These are phyloP conservation scores for Colletotrichum tabaci DNA, from an alignment of 2,329 filamentous ascomycete species.

Conservation along the genomic window DNA sequence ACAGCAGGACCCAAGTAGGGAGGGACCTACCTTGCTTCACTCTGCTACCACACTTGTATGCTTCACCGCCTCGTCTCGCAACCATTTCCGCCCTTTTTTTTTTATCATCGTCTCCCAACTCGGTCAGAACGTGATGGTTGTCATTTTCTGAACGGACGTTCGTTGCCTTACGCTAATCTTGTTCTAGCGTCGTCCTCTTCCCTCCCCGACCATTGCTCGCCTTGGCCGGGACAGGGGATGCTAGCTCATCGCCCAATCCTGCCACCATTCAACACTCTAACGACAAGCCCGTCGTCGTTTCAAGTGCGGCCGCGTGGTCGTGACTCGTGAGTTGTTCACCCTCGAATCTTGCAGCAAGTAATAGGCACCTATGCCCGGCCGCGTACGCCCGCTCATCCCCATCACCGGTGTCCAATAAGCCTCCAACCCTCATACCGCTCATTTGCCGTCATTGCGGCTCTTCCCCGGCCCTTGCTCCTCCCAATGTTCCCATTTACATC, in stretches of 20 bases:
- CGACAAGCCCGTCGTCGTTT: not conserved
- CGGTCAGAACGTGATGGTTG: not conserved
- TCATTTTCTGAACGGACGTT: not conserved
- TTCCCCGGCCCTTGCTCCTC: not conserved
- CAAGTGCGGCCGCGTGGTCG: not conserved
- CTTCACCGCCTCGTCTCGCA: not conserved
- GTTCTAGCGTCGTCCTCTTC: not conserved
- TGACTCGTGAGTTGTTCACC: slow-evolving; percentile 7
- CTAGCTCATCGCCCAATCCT: not conserved
- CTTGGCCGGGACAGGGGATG: too few relatives aligned
- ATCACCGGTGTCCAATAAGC: not conserved
- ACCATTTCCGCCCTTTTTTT: not conserved
- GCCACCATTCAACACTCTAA: not conserved
- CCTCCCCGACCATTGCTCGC: not conserved
- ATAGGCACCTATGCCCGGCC: not conserved
- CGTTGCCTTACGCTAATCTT: not conserved
- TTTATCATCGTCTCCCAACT: not conserved
- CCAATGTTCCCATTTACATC: not conserved
- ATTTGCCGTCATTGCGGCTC: not conserved
- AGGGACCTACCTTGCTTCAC: not conserved
- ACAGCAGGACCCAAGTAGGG: too few relatives aligned
- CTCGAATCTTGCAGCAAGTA: not conserved
- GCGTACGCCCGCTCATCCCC: not conserved
- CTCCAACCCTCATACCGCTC: not conserved
- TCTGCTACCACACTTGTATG: not conserved